phyloP scores from a whole-genome alignment of 1,284 basidiomycete species.

The Microbotryum silenes-acaulis region DNA sequence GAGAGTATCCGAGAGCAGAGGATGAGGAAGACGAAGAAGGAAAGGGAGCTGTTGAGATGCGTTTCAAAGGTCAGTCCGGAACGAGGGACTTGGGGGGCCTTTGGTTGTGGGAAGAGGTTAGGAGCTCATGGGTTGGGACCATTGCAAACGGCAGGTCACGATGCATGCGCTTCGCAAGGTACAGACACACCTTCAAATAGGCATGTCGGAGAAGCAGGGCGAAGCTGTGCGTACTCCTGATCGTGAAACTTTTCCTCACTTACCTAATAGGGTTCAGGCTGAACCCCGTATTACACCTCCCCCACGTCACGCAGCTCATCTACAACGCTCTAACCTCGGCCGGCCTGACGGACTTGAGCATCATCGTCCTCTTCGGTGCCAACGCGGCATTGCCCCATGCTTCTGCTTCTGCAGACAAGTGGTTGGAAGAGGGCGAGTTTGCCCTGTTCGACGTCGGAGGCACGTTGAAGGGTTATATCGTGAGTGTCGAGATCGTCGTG shows the following conservation, averaged over 20 bases:
- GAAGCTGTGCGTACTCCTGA: constrained; percentile 11
- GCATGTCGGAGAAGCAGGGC: constrained; percentile 68
- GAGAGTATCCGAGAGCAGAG: constrained; percentile 54
- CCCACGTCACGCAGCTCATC: constrained; percentile 10
- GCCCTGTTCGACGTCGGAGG: constrained; percentile 64
- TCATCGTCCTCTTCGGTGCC: constrained; percentile 36
- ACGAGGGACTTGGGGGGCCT: not conserved
- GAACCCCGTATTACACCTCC: not conserved
- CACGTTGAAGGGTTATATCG: constrained; percentile 11
- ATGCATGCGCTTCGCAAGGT: constrained; percentile 63
- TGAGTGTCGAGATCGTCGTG: not conserved
- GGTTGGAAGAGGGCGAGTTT: constrained; percentile 54
- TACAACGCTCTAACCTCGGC: constrained; percentile 17
- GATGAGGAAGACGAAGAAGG: constrained; percentile 63
- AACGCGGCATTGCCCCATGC: constrained; percentile 81
- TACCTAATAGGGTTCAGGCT: not conserved
- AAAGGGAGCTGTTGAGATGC: constrained; percentile 64
- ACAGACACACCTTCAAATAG: constrained; percentile 55
- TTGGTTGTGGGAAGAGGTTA: no score
- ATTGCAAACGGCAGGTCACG: constrained; percentile 51
- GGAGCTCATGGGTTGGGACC: not conserved
- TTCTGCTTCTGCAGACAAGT: constrained; percentile 55
- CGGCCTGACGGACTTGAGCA: constrained; percentile 10
- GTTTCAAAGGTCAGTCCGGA: constrained; percentile 58
- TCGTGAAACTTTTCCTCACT: no score